Evolutionary conservation across 2,329 filamentous ascomycete species (phyloP).

Genomic region (Paramyrothecium sp.): DNA sequence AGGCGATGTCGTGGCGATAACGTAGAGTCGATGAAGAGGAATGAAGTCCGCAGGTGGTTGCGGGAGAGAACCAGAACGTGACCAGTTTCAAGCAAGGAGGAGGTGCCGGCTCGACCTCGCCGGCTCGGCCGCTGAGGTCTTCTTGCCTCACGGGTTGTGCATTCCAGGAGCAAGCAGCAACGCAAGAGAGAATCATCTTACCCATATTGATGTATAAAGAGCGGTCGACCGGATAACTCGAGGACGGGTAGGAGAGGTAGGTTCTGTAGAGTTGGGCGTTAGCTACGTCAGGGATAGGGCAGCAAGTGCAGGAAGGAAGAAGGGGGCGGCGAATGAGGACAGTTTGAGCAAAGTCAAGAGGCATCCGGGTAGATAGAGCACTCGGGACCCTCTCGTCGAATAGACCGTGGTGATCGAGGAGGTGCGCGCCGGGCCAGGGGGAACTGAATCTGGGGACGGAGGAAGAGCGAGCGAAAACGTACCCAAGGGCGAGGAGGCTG

Average conservation of each 20-base stretch:
- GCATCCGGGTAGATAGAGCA: not conserved
- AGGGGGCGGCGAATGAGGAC: not conserved
- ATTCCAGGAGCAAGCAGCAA: constrained; percentile 18
- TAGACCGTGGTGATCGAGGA: not conserved
- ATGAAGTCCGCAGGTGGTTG: constrained; percentile 12
- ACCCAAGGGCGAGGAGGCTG: not conserved
- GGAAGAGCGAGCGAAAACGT: not conserved
- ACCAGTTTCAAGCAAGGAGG: not conserved
- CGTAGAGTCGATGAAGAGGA: constrained; percentile 19
- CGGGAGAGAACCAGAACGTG: constrained; percentile 7
- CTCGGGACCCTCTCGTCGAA: no score
- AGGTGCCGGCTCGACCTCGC: not conserved
- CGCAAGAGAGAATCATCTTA: constrained; percentile 33
- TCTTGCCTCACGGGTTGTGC: constrained; percentile 21
- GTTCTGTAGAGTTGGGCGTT: constrained; percentile 18
- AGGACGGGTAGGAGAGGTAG: constrained; percentile 26
- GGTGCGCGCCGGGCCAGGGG: not conserved
- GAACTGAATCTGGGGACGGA: not conserved
- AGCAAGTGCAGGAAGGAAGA: constrained; percentile 1
- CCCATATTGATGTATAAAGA: constrained; percentile 40
- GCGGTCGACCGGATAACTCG: constrained; percentile 26
- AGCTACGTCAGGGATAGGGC: constrained; percentile 19
- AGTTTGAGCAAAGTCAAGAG: not conserved
- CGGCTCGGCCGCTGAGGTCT: not conserved
- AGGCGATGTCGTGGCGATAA: constrained; percentile 36